Evolutionary conservation across 371 early-diverging fungal genomes (phyloP).

Genomic region (Chytridium lagenaria): DNA sequence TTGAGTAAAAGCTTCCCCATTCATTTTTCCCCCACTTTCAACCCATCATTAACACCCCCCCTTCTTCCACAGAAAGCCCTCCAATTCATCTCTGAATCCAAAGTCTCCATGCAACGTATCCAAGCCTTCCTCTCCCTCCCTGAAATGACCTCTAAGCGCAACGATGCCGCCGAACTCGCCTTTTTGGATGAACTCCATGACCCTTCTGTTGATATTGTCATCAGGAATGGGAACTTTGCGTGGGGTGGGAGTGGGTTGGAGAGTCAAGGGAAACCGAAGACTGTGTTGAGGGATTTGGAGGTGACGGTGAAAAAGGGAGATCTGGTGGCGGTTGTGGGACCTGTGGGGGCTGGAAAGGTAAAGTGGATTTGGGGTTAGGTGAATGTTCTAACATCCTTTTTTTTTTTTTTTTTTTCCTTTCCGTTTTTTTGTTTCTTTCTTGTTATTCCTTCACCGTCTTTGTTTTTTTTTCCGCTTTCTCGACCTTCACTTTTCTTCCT

Average conservation of each 20-base stretch:
- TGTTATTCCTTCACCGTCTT: neutral
- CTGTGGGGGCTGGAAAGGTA: slow-evolving; percentile 54
- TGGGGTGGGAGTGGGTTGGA: slow-evolving; percentile 24
- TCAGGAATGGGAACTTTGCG: slow-evolving; percentile 21
- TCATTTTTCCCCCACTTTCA: slow-evolving; percentile 17
- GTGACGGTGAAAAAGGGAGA: slow-evolving; percentile 35
- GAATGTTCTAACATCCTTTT: no score
- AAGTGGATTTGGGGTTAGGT: neutral
- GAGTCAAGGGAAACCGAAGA: neutral
- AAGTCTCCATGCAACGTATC: slow-evolving; percentile 37
- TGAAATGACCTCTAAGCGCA: slow-evolving; percentile 26
- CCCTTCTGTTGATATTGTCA: slow-evolving; percentile 8
- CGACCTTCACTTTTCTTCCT: neutral
- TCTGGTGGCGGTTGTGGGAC: slow-evolving; percentile 45
- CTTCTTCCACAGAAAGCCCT: slow-evolving; percentile 27
- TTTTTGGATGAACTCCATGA: slow-evolving; percentile 12
- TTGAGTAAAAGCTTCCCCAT: slow-evolving; percentile 4
- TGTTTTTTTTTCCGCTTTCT: neutral
- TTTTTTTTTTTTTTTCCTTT: neutral
- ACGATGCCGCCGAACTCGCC: neutral
- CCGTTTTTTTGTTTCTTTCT: neutral
- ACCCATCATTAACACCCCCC: neutral
- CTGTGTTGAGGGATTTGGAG: slow-evolving; percentile 39
- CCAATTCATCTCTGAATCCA: slow-evolving; percentile 42
- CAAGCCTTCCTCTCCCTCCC: slow-evolving; percentile 43